These are phyloP conservation scores for Aspergillus hiratsukae DNA, from an alignment of 2,329 filamentous ascomycete species.

Conservation along the genomic window DNA sequence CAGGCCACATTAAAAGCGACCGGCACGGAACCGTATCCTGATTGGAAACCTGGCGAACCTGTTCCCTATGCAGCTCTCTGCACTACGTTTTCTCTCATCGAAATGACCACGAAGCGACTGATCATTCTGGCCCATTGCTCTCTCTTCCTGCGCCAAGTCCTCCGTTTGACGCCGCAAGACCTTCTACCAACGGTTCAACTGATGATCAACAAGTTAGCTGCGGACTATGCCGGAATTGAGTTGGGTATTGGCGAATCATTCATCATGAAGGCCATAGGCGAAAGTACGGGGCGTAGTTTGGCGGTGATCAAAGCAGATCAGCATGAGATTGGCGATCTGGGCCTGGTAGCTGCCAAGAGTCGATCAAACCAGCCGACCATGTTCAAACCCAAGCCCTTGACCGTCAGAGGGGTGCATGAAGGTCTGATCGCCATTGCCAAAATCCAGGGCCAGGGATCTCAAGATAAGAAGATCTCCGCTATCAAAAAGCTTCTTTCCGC, in stretches of 20 bases:
- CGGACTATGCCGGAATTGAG: slow-evolving; percentile 94
- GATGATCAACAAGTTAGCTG: slow-evolving; percentile 97
- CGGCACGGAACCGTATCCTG: slow-evolving; percentile 78
- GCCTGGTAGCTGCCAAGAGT: slow-evolving; percentile 91
- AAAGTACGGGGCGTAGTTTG: slow-evolving; percentile 83
- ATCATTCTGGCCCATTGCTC: slow-evolving; percentile 86
- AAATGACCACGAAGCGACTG: slow-evolving; percentile 88
- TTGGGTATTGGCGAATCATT: slow-evolving; percentile 97
- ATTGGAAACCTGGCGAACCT: slow-evolving; percentile 84
- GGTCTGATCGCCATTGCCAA: slow-evolving; percentile 86
- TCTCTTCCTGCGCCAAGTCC: slow-evolving; percentile 87
- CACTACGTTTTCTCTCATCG: slow-evolving; percentile 88
- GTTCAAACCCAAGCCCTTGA: slow-evolving; percentile 94
- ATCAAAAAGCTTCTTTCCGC: slow-evolving; percentile 97
- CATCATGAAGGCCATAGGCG: slow-evolving; percentile 98
- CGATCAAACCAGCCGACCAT: slow-evolving; percentile 93
- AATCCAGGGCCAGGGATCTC: slow-evolving; percentile 77
- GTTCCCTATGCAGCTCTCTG: slow-evolving; percentile 94
- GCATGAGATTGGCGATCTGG: slow-evolving; percentile 92
- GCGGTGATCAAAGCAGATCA: slow-evolving; percentile 92
- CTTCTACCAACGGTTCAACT: slow-evolving; percentile 82
- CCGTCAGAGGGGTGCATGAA: slow-evolving; percentile 79
- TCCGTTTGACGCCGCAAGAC: slow-evolving; percentile 82
- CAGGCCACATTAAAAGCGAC: slow-evolving; percentile 69
- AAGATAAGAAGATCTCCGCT: slow-evolving; percentile 82